Percentiles rank a stretch among this genome's conserved stretches.
phyloP scores from a whole-genome alignment of 129 eudicot genomes.

The Ambrosia trifida region DNA sequence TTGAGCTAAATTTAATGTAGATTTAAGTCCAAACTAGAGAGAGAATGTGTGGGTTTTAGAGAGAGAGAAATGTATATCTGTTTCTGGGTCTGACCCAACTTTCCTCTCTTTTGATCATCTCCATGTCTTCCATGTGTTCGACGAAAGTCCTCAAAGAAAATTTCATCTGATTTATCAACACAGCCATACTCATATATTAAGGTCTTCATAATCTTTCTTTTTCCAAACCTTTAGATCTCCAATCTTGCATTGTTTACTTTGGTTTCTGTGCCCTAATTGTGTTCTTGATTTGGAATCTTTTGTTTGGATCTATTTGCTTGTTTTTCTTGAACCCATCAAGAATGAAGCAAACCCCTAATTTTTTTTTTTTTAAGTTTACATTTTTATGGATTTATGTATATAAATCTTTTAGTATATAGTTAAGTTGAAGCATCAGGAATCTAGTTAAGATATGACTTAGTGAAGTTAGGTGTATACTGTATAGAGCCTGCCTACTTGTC shows the following conservation, averaged over 20 bases:
- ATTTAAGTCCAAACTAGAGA: slow-evolving; percentile 44
- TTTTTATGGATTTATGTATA: neutral
- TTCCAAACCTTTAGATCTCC: slow-evolving; percentile 49
- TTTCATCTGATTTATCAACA: slow-evolving; percentile 16
- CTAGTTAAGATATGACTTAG: slow-evolving; percentile 12
- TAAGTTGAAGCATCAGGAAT: slow-evolving; percentile 3
- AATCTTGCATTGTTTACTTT: slow-evolving; percentile 26
- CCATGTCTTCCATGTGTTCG: slow-evolving; percentile 39
- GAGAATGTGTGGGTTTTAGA: slow-evolving; percentile 34
- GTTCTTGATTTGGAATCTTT: slow-evolving; percentile 1
- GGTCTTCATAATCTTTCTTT: slow-evolving; percentile 24
- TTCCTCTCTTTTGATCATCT: slow-evolving; percentile 49
- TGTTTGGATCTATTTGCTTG: slow-evolving; percentile 28
- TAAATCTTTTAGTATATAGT: neutral
- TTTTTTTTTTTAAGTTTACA: neutral
- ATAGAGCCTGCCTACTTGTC: slow-evolving; percentile 34
- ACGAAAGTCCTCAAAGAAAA: slow-evolving; percentile 31
- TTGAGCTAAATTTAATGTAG: slow-evolving; percentile 60
- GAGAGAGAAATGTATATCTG: slow-evolving; percentile 35
- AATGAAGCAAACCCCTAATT: slow-evolving; percentile 19
- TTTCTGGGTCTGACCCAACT: slow-evolving; percentile 39
- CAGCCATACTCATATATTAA: neutral
- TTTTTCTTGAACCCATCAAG: slow-evolving; percentile 13
- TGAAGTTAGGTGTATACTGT: slow-evolving; percentile 28
- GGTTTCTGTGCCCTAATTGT: slow-evolving; percentile 22